Conservation (phyloP, 164 flowering plant genomes). For the Nelumbo lutea region DNA sequence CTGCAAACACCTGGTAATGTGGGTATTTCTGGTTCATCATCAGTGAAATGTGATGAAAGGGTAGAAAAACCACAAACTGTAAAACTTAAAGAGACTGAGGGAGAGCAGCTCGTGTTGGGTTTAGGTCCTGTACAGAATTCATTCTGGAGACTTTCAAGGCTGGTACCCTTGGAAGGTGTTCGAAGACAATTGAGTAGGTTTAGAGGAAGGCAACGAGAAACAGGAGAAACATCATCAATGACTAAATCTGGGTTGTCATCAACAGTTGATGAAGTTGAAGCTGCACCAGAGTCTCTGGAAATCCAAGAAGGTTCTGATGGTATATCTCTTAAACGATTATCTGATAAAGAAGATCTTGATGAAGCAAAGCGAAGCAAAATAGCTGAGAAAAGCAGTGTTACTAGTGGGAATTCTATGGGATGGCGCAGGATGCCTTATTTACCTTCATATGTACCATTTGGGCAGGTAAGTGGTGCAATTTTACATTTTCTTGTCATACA, state of each 20-base stretch:
- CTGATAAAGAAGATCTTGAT: conserved; percentile 35
- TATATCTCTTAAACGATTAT: conserved; percentile 73
- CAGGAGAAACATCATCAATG: conserved; percentile 30
- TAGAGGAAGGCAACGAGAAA: conserved; percentile 35
- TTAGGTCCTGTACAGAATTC: conserved; percentile 88
- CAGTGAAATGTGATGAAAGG: conserved; percentile 22
- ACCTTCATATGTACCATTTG: conserved; percentile 97
- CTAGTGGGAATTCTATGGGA: conserved; percentile 26
- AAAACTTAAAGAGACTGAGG: conserved; percentile 44
- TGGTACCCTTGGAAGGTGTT: conserved; percentile 80
- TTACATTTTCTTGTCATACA: neutral
- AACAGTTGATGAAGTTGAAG: conserved; percentile 44
- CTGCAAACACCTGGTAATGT: conserved; percentile 25
- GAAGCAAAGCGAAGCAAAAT: conserved; percentile 26
- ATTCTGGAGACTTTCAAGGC: conserved; percentile 91
- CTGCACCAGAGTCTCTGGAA: conserved; percentile 76
- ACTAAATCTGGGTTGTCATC: conserved; percentile 31
- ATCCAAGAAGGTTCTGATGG: conserved; percentile 90
- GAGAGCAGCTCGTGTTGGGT: conserved; percentile 83
- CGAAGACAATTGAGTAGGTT: conserved; percentile 45
- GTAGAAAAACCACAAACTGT: conserved; percentile 29
- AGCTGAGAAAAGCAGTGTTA: conserved; percentile 25
- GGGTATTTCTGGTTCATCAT: conserved; percentile 20
- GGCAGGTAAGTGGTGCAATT: conserved; percentile 50
- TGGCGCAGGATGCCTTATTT: conserved; percentile 83